Evolutionary conservation across 169 alveolate genomes (phyloP).

Genomic region (Eimeria falciformis): DNA sequence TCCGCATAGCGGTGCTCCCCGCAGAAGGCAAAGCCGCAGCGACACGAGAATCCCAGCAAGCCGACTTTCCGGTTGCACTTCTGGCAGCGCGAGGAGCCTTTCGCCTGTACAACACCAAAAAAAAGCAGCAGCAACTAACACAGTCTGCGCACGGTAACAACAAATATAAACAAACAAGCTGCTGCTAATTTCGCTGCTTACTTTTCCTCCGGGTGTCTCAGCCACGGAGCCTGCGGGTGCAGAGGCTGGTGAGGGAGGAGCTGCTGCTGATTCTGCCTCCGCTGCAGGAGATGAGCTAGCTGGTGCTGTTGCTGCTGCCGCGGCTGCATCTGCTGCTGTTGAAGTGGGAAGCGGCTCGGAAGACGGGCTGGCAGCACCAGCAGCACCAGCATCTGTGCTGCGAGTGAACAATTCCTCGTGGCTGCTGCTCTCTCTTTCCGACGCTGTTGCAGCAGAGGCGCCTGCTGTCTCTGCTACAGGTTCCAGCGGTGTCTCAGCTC

Average conservation of each 20-base stretch:
- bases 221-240: conserved; percentile 39
- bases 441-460: neutral
- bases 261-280: neutral
- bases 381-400: no score
- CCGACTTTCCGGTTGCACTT: conserved; percentile 94
- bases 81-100: conserved; percentile 89
- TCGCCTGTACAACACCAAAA: conserved; percentile 31
- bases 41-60: conserved; percentile 93
- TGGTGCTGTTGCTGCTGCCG: conserved; percentile 27
- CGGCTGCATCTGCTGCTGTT: conserved; percentile 5
- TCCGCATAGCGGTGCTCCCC: conserved; percentile 95
- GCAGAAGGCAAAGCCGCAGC: conserved; percentile 94
- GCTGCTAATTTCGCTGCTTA: neutral
- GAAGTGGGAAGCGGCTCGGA: no score
- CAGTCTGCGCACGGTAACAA: neutral
- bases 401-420: no score
- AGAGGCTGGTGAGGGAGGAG: conserved; percentile 55
- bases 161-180: neutral
- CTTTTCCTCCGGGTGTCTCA: conserved; percentile 1
- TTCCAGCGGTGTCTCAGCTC: conserved; percentile 9
- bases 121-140: neutral
- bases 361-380: no score
- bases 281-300: neutral
- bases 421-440: no score
- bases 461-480: conserved; percentile 8